phyloP scores from a whole-genome alignment of 1,284 basidiomycete genomes.

The Cutaneotrichosporon sp. region DNA sequence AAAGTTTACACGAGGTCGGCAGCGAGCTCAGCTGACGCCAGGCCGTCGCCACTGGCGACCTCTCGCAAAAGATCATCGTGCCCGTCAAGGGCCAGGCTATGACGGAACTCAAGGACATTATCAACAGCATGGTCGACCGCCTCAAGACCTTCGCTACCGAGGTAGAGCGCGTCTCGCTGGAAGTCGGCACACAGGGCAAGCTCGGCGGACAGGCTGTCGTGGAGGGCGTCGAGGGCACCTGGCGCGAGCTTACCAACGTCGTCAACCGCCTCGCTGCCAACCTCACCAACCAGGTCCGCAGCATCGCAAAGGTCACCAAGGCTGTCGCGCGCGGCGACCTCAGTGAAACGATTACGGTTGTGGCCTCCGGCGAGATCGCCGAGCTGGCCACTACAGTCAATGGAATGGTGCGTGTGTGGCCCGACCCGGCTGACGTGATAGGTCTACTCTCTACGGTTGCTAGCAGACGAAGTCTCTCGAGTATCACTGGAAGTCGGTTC shows the following conservation, averaged over 20 bases:
- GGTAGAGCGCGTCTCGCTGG: conserved; percentile 60
- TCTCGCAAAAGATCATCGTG: conserved; percentile 94
- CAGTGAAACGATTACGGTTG: conserved; percentile 92
- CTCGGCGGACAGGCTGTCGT: conserved; percentile 89
- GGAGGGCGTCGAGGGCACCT: conserved; percentile 87
- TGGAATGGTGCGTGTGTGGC: conserved; percentile 64
- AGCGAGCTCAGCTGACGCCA: conserved; percentile 19
- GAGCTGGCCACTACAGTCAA: conserved; percentile 98
- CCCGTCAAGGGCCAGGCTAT: conserved; percentile 94
- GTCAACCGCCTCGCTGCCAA: conserved; percentile 92
- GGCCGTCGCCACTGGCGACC: conserved; percentile 88
- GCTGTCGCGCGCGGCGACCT: conserved; percentile 95
- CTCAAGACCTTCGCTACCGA: conserved; percentile 54
- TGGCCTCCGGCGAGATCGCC: conserved; percentile 91
- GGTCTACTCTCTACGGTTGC: conserved; percentile 72
- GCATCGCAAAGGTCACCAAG: conserved; percentile 94
- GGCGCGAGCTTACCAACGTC: conserved; percentile 81
- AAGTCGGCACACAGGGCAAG: conserved; percentile 92
- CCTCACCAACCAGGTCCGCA: conserved; percentile 88
- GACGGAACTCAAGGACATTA: conserved; percentile 96
- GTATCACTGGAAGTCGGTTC: conserved; percentile 92
- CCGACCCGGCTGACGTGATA: conserved; percentile 10
- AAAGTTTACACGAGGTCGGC: no score
- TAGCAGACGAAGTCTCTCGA: conserved; percentile 93
- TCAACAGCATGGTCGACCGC: conserved; percentile 84